These are phyloP conservation scores for Acephala macrosclerotiorum DNA, from an alignment of 2,329 filamentous ascomycete species.

Conservation along the genomic window DNA sequence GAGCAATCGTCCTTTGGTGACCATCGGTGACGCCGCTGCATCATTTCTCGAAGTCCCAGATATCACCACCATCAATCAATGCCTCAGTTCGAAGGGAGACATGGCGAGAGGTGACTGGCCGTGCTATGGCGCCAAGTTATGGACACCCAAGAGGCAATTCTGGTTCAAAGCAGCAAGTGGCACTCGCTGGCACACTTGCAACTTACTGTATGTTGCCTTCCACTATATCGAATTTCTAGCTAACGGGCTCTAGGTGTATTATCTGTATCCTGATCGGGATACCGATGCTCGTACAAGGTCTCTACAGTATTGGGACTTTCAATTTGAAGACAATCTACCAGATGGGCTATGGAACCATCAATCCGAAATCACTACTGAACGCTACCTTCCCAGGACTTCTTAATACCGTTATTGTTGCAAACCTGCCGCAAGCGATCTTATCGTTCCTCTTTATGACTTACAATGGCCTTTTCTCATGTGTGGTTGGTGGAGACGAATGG, in stretches of 20 bases:
- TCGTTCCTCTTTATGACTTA: slow-evolving; percentile 24
- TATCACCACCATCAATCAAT: slow-evolving; percentile 30
- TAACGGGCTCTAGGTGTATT: slow-evolving; percentile 16
- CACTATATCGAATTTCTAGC: not conserved
- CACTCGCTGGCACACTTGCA: slow-evolving; percentile 34
- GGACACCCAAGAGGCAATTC: not conserved
- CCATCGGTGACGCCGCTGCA: slow-evolving; percentile 45
- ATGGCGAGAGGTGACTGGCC: not conserved
- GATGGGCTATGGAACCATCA: slow-evolving; percentile 23
- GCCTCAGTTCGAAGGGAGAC: not conserved
- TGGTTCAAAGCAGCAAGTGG: slow-evolving; percentile 9
- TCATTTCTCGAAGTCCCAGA: slow-evolving; percentile 45
- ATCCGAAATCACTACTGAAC: slow-evolving; percentile 13
- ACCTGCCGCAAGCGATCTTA: slow-evolving; percentile 23
- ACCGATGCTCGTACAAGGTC: not conserved
- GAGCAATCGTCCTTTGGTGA: slow-evolving; percentile 35
- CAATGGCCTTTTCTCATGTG: slow-evolving; percentile 21
- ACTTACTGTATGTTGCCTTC: slow-evolving; percentile 24
- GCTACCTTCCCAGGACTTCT: slow-evolving; percentile 7
- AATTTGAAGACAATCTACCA: slow-evolving; percentile 13
- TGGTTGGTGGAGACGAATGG: slow-evolving; percentile 23
- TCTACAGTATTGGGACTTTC: slow-evolving; percentile 3
- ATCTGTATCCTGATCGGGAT: slow-evolving; percentile 9
- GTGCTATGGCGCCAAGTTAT: not conserved
- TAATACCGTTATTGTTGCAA: slow-evolving; percentile 15